Base-by-base conservation (phyloP, 2,329 filamentous ascomycete genomes). In the Sporothrix phasma region DNA sequence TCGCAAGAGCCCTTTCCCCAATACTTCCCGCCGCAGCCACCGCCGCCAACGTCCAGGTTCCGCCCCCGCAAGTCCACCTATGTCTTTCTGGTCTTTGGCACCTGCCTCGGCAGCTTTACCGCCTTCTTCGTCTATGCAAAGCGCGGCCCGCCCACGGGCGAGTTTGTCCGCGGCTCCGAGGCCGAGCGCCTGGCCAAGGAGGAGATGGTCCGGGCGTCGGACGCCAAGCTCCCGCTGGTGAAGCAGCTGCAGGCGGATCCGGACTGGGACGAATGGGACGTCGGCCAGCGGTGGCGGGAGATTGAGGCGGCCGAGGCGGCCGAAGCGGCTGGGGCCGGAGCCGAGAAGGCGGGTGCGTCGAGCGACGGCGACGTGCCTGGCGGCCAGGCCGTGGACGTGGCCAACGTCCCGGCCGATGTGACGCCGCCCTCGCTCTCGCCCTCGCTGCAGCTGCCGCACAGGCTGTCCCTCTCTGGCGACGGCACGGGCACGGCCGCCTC, bases 261-360 rank as follows among this genome's bases (percentile, higher is more conserved):
- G 31, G 63, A 58, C 31, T 69, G 68, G 67, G 59, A 49, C 60
- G 63, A 66, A 41, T 68, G 67, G 68, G 54, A 53, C 1, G 19
- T 66, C 17, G 64, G 66, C 15, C 29, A 49, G 26, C 64, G 59
- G 26, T 67, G 59, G 61, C 37, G 26, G 45, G 45, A 19, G 5
- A 43, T 31, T 19, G 56, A 46, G 15, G 61, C 26, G 15, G 59
- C n/a, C 10, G 59, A 46, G 19, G 26, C 58, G 26, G 51, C 51
- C 19, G 51, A 24, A 4, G 19, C 31, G 3, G 29, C 26, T 8
- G 31, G 8, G 5, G 31, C 31, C 31, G 31, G 3, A 3, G 34
- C 34, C 10, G 10, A 37, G 34, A 37, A 37, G 34, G 15, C 34
- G 34, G 34, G 34, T 13, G 41, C 41, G 8, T 41, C 11, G 17